Evolutionary conservation across 768 basidiomycete species (phyloP).

Genomic region (Mycena metata): DNA sequence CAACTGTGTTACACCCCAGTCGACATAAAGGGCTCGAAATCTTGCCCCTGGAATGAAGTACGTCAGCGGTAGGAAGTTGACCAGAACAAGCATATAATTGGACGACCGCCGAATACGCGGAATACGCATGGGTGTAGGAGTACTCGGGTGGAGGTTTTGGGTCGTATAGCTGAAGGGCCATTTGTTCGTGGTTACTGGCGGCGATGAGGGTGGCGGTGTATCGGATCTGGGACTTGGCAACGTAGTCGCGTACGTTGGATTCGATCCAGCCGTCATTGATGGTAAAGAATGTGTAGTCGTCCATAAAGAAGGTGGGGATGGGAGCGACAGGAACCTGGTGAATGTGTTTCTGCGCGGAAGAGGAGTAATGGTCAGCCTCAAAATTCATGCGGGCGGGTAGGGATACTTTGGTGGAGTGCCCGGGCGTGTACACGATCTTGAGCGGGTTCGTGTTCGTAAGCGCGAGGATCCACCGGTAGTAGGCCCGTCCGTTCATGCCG

Average conservation of each 20-base stretch:
- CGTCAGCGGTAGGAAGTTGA: too few species aligned
- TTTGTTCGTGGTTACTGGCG: neutral
- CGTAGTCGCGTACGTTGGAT: constrained; percentile 5
- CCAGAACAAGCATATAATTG: too few species aligned
- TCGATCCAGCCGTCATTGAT: constrained; percentile 20
- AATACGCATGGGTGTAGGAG: constrained; percentile 36
- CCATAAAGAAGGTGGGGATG: too few species aligned
- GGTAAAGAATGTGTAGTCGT: too few species aligned
- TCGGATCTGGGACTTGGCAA: neutral
- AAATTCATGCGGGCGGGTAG: too few species aligned
- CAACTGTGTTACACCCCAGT: neutral
- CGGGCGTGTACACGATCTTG: constrained; percentile 10
- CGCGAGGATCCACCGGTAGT: constrained; percentile 44
- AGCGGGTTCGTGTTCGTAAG: neutral
- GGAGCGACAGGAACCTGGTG: too few species aligned
- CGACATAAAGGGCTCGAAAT: neutral
- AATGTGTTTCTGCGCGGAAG: too few species aligned
- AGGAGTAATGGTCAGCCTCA: too few species aligned
- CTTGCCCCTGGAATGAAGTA: too few species aligned
- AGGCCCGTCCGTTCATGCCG: constrained; percentile 41
- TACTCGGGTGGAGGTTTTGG: constrained; percentile 30
- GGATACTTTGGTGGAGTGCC: too few species aligned
- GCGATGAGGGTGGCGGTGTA: neutral
- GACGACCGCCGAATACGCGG: constrained; percentile 39
- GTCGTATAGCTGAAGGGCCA: constrained; percentile 1